Base-by-base conservation (phyloP, 208 protist genomes). In the Spongospora subterranea region DNA sequence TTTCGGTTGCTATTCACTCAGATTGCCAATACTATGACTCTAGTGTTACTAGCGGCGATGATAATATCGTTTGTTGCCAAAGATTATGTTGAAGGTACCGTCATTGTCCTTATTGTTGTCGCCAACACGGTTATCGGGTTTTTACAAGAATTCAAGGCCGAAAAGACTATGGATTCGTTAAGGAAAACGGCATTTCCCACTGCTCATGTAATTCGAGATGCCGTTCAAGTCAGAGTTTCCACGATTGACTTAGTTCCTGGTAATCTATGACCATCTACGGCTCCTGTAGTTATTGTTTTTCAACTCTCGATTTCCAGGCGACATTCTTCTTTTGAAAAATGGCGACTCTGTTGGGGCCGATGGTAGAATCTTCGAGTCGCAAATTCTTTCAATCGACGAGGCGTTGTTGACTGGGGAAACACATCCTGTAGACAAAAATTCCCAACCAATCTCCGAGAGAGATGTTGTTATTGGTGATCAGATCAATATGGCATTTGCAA, bases 331-430 rank as follows among this genome's bases (percentile, higher is more conserved):
- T 20, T 46, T 92, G 17, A 89, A 92, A 29, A 89, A 89, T 1
- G 90, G 90, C 38, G 90, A 92, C 60, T 46, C 53, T 53, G 40
- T 92, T 29, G 77, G 77, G 32, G 90, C 88, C 66, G 90, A 92
- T 46, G n/a, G 90, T 35, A 43, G 46, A 0, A 64, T 90, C 32
- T 32, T 92, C 71, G 46, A 43, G 1, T 46, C 45, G 0, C 90
- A 92, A 35, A 77, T 65, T 0, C 45, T 92, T 0, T 0, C 38
- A 0, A 65, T 92, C 0, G 90, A 92, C 46, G 64, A 92, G 17
- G 88, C 90, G 29, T 66, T 90, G 40, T 64, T 65, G 20, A 92
- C 90, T 65, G 90, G 90, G 43, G 90, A 92, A 92, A 45, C 71
- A 6, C 40, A 43, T 35, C 35, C 6, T 39, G 71, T 82, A 6